Percentiles rank a stretch among this genome's conserved stretches.
phyloP scores from a whole-genome alignment of 768 basidiomycete species.

The Serendipita sp. region DNA sequence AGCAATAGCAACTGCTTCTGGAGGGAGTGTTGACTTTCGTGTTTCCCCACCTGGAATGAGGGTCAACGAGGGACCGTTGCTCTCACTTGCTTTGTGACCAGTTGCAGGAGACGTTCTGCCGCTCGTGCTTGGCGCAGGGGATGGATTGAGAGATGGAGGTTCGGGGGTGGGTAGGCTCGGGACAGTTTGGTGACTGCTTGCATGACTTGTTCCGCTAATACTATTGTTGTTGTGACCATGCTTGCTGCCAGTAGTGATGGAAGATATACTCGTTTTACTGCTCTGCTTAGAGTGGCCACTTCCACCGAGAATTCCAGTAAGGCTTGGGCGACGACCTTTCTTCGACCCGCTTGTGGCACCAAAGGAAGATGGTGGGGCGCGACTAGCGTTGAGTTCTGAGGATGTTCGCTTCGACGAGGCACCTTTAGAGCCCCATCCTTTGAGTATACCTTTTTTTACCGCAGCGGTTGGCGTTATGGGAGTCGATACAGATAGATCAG shows the following conservation, averaged over 20 bases:
- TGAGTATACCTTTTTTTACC: neutral
- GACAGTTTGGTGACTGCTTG: neutral
- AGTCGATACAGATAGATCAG: neutral
- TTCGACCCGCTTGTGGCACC: neutral
- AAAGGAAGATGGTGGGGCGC: slow-evolving; percentile 1
- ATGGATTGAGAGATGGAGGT: neutral
- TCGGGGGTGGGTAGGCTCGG: neutral
- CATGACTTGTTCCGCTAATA: neutral
- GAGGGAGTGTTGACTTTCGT: neutral
- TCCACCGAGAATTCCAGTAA: neutral
- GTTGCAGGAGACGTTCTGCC: neutral
- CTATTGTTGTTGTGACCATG: neutral
- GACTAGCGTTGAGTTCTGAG: neutral
- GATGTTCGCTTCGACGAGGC: neutral
- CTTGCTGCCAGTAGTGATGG: neutral
- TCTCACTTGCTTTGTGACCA: neutral
- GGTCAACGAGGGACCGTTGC: neutral
- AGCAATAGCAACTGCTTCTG: neutral
- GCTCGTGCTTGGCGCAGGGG: neutral
- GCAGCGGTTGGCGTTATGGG: neutral
- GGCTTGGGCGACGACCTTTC: neutral
- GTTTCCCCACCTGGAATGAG: neutral
- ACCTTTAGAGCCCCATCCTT: slow-evolving; percentile 4
- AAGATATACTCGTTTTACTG: neutral
- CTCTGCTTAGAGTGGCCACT: neutral